Evolutionary conservation across 1,139 yeast species (phyloP), one percentile per base, ranked within the genome.

Genomic region (Blastobotrys apis): DNA sequence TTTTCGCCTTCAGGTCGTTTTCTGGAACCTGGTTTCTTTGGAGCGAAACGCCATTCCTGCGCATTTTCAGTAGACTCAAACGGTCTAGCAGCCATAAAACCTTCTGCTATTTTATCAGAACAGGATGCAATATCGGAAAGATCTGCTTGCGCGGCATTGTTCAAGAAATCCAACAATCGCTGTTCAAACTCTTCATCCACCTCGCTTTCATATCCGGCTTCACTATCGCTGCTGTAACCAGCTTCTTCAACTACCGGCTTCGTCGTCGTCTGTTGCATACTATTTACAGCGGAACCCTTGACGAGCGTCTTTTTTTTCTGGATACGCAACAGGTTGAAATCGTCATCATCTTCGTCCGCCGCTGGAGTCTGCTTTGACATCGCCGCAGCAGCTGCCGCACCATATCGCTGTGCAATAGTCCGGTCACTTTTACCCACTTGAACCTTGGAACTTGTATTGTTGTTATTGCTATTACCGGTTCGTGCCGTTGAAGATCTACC

Each of bases 51-150:
- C 40, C 78, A 73, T 36, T 73, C 74, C 10, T 80, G 74, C 16
- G 90, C 75, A 29, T 70, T 74, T 39, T 73, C 76, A 27, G 86
- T 68, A n/a, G 76, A 64, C 2, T 53, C 51, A 57, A 73, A 90
- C 0, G 97, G 97, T 54, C 98, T 72, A 47, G 72, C 71, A 1
- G 72, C 64, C 9, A 85, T 71, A 27, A 94, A 69, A 5, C 69
- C 54, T 34, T 78, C 74, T 0, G 95, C 95, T 30, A 77, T 69
- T n/a, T 73, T 77, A 10, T 85, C 81, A 1, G 80, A 72, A 43
- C 88, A 78, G 15, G 80, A 80, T 13, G 94, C 79, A 31, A 88
- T 77, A 64, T 92, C 98, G 12, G 82, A 76, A 41, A 92, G 70
- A 60, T 90, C 96, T 47, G 80, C 78, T 2, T 71, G 71, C 10